Evolutionary conservation across 2,329 filamentous ascomycete species (phyloP).

Genomic region (Pseudocercospora fuligena): DNA sequence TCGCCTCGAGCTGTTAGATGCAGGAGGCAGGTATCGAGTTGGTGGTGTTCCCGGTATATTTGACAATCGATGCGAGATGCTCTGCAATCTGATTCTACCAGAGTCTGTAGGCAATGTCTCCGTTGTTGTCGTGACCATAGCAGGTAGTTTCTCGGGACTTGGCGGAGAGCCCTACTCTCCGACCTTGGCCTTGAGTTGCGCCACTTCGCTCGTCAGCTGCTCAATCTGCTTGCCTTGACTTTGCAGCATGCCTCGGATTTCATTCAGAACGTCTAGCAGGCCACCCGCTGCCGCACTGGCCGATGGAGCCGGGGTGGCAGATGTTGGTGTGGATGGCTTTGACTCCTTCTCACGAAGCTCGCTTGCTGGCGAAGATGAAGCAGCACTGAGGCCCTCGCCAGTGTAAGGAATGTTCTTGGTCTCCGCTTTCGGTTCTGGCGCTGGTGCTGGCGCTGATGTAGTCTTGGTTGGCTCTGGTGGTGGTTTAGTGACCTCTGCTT

Average conservation of each 20-base stretch:
- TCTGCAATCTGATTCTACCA: background rate
- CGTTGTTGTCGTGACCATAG: background rate
- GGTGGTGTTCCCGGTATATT: background rate
- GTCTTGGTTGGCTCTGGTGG: conserved; percentile 24
- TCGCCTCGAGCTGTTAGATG: background rate
- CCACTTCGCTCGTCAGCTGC: conserved; percentile 79
- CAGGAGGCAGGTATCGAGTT: background rate
- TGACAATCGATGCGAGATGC: background rate
- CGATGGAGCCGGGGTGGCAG: conserved; percentile 38
- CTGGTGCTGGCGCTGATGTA: conserved; percentile 20
- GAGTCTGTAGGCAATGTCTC: conserved; percentile 1
- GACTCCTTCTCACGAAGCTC: conserved; percentile 37
- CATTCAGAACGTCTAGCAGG: conserved; percentile 69
- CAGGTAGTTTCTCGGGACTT: background rate
- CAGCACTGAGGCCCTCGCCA: conserved; percentile 26
- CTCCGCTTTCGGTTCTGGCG: conserved; percentile 22
- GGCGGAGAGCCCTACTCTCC: conserved; percentile 29
- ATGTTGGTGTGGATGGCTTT: conserved; percentile 20
- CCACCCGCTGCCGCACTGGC: conserved; percentile 54
- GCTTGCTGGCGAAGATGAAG: conserved; percentile 29
- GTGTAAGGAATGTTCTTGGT: conserved; percentile 26
- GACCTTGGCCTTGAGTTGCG: conserved; percentile 72
- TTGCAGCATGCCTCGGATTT: conserved; percentile 79
- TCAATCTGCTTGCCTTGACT: conserved; percentile 77
- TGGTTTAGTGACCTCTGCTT: conserved; percentile 28